phyloP scores from a whole-genome alignment of 768 basidiomycete genomes.

The Phlebiopsis flavidoalba region DNA sequence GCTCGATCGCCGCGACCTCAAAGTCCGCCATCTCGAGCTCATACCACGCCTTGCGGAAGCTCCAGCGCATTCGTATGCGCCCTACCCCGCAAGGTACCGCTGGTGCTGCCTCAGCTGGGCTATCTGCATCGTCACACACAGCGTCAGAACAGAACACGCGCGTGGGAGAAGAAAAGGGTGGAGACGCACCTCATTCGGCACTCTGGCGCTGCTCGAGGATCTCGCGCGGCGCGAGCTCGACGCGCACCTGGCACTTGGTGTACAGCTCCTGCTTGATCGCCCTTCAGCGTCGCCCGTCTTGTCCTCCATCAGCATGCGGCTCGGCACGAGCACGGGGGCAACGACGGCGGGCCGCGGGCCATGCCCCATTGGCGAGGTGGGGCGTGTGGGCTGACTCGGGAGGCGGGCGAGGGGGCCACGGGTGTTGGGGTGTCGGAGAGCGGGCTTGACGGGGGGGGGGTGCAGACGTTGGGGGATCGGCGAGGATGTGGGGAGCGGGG shows the following conservation, averaged over 20 bases:
- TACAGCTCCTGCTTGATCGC: background rate
- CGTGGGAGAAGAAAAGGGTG: background rate
- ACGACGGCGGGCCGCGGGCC: background rate
- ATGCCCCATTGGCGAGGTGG: slow-evolving; percentile 1
- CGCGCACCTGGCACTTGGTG: background rate
- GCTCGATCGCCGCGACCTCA: slow-evolving; percentile 56
- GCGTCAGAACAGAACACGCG: background rate
- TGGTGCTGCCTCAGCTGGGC: background rate
- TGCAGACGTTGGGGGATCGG: too few species aligned
- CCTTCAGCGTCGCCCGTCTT: background rate
- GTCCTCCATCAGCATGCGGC: background rate
- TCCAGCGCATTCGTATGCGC: slow-evolving; percentile 6
- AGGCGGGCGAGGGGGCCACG: slow-evolving; percentile 6
- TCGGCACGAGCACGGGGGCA: background rate
- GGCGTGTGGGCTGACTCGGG: slow-evolving; percentile 12
- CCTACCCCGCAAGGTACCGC: slow-evolving; percentile 3
- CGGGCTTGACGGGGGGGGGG: slow-evolving; percentile 8
- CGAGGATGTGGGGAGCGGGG: slow-evolving; percentile 17
- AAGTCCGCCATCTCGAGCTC: slow-evolving; percentile 57
- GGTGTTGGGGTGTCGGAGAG: slow-evolving; percentile 14
- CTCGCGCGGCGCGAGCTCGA: background rate
- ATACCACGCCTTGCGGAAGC: slow-evolving; percentile 39
- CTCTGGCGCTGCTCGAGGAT: background rate
- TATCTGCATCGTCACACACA: background rate
- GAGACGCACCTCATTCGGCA: background rate